phyloP scores from a whole-genome alignment of 192 early-diverging fungal genomes.

The Pilobolus umbonatus region DNA sequence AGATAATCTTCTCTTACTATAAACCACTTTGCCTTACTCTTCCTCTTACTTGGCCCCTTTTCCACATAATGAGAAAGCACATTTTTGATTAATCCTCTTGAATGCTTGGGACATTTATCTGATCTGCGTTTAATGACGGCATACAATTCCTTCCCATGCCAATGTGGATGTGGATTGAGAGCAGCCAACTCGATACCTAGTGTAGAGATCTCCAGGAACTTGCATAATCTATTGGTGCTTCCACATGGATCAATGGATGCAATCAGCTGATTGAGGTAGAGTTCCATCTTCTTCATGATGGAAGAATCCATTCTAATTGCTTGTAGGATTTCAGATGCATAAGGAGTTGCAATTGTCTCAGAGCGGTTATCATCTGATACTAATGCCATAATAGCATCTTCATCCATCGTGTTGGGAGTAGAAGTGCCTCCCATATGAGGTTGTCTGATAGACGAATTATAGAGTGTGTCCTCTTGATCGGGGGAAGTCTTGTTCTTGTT shows the following conservation, averaged over 20 bases:
- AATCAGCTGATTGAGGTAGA: slow-evolving; percentile 36
- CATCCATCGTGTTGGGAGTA: not conserved
- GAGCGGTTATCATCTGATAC: not conserved
- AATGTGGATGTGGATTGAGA: slow-evolving; percentile 32
- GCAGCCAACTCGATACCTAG: slow-evolving; percentile 30
- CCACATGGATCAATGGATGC: slow-evolving; percentile 32
- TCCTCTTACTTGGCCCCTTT: slow-evolving; percentile 2
- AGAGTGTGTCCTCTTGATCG: not conserved
- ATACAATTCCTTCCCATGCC: slow-evolving; percentile 70
- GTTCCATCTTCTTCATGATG: not conserved
- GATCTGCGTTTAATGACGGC: slow-evolving; percentile 43
- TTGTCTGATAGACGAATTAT: not conserved
- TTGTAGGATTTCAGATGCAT: not conserved
- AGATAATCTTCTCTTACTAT: slow-evolving; percentile 61
- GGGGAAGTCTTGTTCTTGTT: not conserved
- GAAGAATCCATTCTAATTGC: not conserved
- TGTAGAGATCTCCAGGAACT: slow-evolving; percentile 47
- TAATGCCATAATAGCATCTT: not conserved
- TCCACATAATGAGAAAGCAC: not conserved
- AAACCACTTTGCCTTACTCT: slow-evolving; percentile 56
- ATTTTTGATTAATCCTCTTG: slow-evolving; percentile 6
- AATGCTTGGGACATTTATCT: slow-evolving; percentile 34
- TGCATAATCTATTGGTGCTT: slow-evolving; percentile 42
- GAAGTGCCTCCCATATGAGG: too few species aligned
- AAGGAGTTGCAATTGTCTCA: not conserved